Evolutionary conservation across 768 basidiomycete species (phyloP), one percentile per base, ranked within the genome.

Genomic region (Tulasnella sp.): DNA sequence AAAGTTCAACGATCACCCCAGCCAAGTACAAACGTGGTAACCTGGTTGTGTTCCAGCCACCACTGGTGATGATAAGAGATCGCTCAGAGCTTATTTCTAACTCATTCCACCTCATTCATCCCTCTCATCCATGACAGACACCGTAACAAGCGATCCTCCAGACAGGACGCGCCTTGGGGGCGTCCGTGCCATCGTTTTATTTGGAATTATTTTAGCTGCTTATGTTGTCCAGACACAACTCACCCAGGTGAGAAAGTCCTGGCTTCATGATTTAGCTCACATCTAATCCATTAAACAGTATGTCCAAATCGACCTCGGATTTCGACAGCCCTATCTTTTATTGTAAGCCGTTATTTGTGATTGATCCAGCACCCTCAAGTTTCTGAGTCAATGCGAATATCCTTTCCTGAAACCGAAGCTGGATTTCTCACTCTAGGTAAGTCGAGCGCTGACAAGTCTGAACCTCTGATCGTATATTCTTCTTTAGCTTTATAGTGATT

Each of bases 321-420:
- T 85, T 67, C 72, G 79, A 46, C 86, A 95, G 53, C 87, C 93
- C 0, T 93, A 79, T 71, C 83, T 96, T 60, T 69, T 88, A 55
- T 87, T 91, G 87, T 87, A 59, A 55, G 83, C 62, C 13, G 7
- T 37, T 29, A 3, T 8, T 6, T 45, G 9, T 33, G 12, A 22
- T 34, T 10, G 4, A 3, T 45, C 33, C 16, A 12, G 16, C 13
- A 16, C 22, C n/a, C 45, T n/a, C 31, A 51, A 45, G 13, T 16
- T 27, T 19, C 28, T n/a, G 24, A 33, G 20, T 37, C 25, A 40
- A 27, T 27, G 35, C 22, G 6, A 31, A 2, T 10, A 31, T 37
- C 13, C 49, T 48, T 33, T 57, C 29, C 53, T 54, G 22, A 19
- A 41, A 20, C 13, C 19, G 15, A 60, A 91, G 89, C 65, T 95